A percentile compares a stretch with the other conserved stretches of the same genome.
Evolutionary conservation across 2,329 filamentous ascomycete species (phyloP).

Genomic region (Endothia cerciana): DNA sequence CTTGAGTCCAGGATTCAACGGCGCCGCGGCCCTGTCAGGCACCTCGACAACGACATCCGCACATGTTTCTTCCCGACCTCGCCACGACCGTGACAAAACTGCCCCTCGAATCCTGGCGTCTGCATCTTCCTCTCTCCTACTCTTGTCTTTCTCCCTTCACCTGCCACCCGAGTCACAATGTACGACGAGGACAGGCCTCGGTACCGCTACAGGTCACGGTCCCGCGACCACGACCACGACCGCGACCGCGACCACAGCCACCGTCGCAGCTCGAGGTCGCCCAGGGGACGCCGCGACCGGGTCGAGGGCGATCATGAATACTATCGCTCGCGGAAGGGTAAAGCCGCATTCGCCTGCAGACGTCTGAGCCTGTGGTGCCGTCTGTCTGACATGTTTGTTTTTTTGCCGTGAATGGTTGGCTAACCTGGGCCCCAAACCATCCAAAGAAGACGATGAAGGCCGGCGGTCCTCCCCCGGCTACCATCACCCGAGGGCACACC

Average conservation of each 20-base stretch:
- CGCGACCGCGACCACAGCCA: conserved; percentile 33
- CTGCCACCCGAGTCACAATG: conserved; percentile 41
- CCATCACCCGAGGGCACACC: conserved; percentile 13
- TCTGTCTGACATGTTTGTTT: conserved; percentile 10
- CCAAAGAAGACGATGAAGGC: conserved; percentile 27
- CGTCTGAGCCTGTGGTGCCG: conserved; percentile 5
- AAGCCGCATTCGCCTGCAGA: conserved; percentile 29
- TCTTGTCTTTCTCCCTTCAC: conserved; percentile 19
- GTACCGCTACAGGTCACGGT: conserved; percentile 37
- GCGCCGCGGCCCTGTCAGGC: too few relatives aligned
- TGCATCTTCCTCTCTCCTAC: background rate
- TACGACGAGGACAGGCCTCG: conserved; percentile 46
- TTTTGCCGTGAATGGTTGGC: conserved; percentile 18
- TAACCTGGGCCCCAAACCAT: conserved; percentile 20
- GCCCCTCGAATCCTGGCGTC: background rate
- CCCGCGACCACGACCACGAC: conserved; percentile 37
- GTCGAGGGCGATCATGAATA: conserved; percentile 42
- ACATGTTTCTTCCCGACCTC: background rate
- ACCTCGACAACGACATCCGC: background rate
- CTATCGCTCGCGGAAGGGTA: conserved; percentile 53
- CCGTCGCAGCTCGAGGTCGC: conserved; percentile 29
- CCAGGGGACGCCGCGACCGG: conserved; percentile 30
- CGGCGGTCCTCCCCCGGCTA: conserved; percentile 13
- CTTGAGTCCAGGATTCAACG: too few relatives aligned
- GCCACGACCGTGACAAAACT: background rate